phyloP scores from a whole-genome alignment of 176 grass and related monocot genomes.

The Musa acuminata region DNA sequence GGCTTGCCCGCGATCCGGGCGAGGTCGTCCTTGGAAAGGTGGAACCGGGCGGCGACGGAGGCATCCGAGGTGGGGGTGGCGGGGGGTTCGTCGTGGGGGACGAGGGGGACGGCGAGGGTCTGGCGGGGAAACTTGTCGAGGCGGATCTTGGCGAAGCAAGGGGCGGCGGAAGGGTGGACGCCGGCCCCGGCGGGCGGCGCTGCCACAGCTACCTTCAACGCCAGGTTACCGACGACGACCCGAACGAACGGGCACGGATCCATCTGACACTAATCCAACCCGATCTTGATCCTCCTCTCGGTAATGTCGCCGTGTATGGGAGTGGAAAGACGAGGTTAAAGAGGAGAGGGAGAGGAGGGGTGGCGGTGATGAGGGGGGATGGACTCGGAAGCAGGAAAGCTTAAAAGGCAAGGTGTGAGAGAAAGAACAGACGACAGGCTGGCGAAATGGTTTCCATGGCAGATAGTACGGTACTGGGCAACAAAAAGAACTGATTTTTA shows the following conservation, averaged over 20 bases:
- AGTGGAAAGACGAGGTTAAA: too few relatives aligned
- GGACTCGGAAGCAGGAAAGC: too few relatives aligned
- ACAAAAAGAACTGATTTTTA: too few relatives aligned
- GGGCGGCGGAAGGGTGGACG: constrained; percentile 46
- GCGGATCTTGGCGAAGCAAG: constrained; percentile 71
- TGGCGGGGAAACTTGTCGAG: constrained; percentile 67
- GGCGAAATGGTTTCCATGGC: not conserved
- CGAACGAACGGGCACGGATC: constrained; percentile 87
- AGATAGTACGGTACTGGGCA: too few relatives aligned
- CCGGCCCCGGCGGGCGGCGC: constrained; percentile 28
- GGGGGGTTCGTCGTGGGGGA: constrained; percentile 11
- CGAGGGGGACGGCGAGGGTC: constrained; percentile 31
- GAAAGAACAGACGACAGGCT: too few relatives aligned
- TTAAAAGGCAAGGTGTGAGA: too few relatives aligned
- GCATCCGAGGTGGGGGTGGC: constrained; percentile 1
- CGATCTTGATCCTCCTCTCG: too few relatives aligned
- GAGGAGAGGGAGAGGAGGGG: too few relatives aligned
- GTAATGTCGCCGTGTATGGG: too few relatives aligned
- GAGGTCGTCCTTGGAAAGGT: constrained; percentile 56
- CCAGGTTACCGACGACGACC: constrained; percentile 68
- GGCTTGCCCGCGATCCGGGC: constrained; percentile 49
- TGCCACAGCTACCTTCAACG: constrained; percentile 48
- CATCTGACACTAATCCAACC: constrained; percentile 18
- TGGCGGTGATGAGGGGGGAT: too few relatives aligned
- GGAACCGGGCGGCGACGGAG: constrained; percentile 45